Evolutionary conservation across 2,329 filamentous ascomycete species (phyloP), one percentile per base, ranked within the genome.

Genomic region (Xylariaceae sp.): DNA sequence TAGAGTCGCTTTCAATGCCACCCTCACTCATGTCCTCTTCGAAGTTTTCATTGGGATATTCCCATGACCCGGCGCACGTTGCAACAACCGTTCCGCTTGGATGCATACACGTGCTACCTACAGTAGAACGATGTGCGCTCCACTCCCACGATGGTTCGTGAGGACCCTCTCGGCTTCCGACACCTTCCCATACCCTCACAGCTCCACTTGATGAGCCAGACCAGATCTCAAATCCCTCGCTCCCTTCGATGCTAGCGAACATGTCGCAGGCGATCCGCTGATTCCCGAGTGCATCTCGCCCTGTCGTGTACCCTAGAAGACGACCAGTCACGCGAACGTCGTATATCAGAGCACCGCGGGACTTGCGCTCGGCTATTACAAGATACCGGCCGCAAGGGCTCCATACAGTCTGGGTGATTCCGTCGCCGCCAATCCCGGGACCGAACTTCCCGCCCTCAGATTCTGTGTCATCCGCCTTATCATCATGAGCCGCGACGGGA

Each of bases 361-460:
- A 72, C 52, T 73, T 73, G 5, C 82, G 72, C 66, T 85, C 82
- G 54, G 77, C 79, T 37, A 84, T 67, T n/a, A 80, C 64, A 17
- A 85, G 67, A 57, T 85, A 85, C 32, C 78, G 69, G 6, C 80
- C 82, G 51, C 80, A 84, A 0, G 75, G 73, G 50, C 79, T 83
- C 82, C 82, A 85, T 4, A 71, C 53, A 1, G 75, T 73, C 63
- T 85, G 80, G 11, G 73, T 66, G 19, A 85, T 79, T 43, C 85
- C 86, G 49, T 78, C 74, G 23, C 86, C 83, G 10, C 74, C 73
- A 50, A 82, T 68, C 22, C 66, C 64, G 2, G 40, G 42, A 20
- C 60, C 62, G 11, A 56, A 57, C 14, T 11, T 14, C 14, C 40
- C 21, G n/a, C 12, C 20, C 16, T 19, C 23, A 3, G 10, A 4